These are phyloP conservation scores for Trypanosomatidae sp. DNA, from an alignment of 208 protist species.

Conservation along the genomic window DNA sequence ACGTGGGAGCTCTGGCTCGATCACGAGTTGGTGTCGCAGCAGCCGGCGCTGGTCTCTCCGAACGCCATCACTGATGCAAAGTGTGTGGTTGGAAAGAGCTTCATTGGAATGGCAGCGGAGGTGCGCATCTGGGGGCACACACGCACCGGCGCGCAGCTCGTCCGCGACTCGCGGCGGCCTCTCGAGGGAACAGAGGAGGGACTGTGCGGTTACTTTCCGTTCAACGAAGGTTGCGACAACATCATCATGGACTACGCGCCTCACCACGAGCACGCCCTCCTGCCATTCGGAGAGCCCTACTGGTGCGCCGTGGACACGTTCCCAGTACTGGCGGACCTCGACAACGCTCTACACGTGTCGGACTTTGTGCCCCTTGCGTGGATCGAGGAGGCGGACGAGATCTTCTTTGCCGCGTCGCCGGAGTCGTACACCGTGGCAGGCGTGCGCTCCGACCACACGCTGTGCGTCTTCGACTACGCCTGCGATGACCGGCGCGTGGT, in stretches of 20 bases:
- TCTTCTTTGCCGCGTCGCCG: slow-evolving; percentile 62
- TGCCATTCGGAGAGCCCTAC: slow-evolving; percentile 43
- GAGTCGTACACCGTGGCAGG: slow-evolving; percentile 48
- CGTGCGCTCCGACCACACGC: slow-evolving; percentile 39
- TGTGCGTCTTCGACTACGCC: slow-evolving; percentile 67
- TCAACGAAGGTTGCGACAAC: slow-evolving; percentile 78
- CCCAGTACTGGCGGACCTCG: slow-evolving; percentile 33
- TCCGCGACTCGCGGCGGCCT: slow-evolving; percentile 61
- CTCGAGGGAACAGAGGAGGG: slow-evolving; percentile 53
- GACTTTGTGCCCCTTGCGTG: slow-evolving; percentile 78
- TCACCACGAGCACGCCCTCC: slow-evolving; percentile 54
- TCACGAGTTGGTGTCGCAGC: slow-evolving; percentile 42
- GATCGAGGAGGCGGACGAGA: slow-evolving; percentile 45
- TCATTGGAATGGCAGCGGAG: slow-evolving; percentile 78
- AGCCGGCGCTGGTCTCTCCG: slow-evolving; percentile 58
- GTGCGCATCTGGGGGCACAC: slow-evolving; percentile 80
- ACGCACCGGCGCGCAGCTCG: slow-evolving; percentile 55
- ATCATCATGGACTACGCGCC: slow-evolving; percentile 73
- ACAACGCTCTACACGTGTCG: slow-evolving; percentile 35
- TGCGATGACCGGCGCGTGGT: slow-evolving; percentile 31
- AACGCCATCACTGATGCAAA: slow-evolving; percentile 56
- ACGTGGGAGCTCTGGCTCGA: slow-evolving; percentile 86
- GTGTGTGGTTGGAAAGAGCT: slow-evolving; percentile 70
- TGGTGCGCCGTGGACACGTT: slow-evolving; percentile 60
- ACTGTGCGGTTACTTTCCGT: slow-evolving; percentile 73